Evolutionary conservation across 202 grass and related monocot species (phyloP).

Genomic region (Hordeum pubiflorum): DNA sequence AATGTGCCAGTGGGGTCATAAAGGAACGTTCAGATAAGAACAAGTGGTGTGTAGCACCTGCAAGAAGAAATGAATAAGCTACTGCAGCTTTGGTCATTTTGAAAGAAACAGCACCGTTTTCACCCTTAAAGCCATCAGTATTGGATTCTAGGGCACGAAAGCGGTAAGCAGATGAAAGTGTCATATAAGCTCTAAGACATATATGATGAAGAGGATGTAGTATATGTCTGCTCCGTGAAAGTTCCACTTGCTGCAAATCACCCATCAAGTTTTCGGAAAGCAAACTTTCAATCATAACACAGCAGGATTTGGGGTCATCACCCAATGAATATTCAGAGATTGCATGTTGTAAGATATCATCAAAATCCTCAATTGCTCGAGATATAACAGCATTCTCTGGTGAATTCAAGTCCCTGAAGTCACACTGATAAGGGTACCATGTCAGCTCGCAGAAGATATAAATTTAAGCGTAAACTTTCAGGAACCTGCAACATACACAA

Average conservation of each 20-base stretch:
- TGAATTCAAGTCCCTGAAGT: slow-evolving; percentile 44
- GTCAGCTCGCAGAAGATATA: background rate
- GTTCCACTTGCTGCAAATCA: slow-evolving; percentile 22
- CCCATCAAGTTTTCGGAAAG: slow-evolving; percentile 40
- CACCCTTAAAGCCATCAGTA: slow-evolving; percentile 6
- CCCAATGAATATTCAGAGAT: slow-evolving; percentile 48
- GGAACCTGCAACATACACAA: background rate
- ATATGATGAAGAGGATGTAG: slow-evolving; percentile 68
- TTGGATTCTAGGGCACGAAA: slow-evolving; percentile 32
- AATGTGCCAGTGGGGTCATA: slow-evolving; percentile 45
- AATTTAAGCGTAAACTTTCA: background rate
- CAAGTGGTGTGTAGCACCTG: slow-evolving; percentile 51
- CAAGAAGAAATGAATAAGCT: slow-evolving; percentile 67
- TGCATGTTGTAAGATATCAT: slow-evolving; percentile 53
- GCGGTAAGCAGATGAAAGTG: slow-evolving; percentile 74
- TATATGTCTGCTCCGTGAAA: slow-evolving; percentile 30
- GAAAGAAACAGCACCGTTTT: slow-evolving; percentile 19
- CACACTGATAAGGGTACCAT: slow-evolving; percentile 38
- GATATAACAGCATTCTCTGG: background rate
- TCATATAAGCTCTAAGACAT: slow-evolving; percentile 50
- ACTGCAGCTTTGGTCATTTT: slow-evolving; percentile 53
- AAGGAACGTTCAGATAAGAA: slow-evolving; percentile 68
- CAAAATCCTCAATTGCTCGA: slow-evolving; percentile 35
- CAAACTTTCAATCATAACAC: slow-evolving; percentile 63
- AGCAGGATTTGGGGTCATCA: slow-evolving; percentile 66